Conservation (phyloP, 2,329 filamentous ascomycete species). For the Elsinoe ampelina region DNA sequence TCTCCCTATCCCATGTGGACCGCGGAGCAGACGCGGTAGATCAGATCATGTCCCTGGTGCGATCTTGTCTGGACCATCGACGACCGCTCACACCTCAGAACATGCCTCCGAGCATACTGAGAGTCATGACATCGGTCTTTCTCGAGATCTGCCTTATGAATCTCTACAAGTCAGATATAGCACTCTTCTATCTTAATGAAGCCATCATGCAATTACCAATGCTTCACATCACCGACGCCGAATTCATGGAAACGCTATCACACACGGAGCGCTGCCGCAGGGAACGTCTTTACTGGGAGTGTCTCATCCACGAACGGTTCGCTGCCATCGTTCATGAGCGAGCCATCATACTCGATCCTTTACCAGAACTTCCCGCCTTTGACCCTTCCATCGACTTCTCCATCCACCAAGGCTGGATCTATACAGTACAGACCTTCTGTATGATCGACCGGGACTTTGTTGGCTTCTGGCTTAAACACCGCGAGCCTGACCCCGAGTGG, state of each 20-base stretch:
- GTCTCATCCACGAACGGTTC: constrained; percentile 49
- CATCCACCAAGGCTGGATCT: constrained; percentile 36
- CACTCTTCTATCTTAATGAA: constrained; percentile 44
- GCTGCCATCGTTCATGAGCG: constrained; percentile 44
- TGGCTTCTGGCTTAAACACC: constrained; percentile 35
- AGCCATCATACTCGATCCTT: constrained; percentile 32
- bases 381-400: constrained; percentile 32
- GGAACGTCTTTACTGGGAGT: constrained; percentile 47
- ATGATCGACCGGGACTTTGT: constrained; percentile 39
- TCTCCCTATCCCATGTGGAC: constrained; percentile 33
- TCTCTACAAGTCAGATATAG: constrained; percentile 39
- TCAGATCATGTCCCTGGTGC: constrained; percentile 30
- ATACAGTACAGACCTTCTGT: constrained; percentile 37
- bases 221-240: constrained; percentile 35
- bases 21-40: constrained; percentile 19
- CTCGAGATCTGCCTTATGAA: constrained; percentile 45
- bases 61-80: constrained; percentile 31
- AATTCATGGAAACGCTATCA: constrained; percentile 25
- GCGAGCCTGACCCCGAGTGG: constrained; percentile 16
- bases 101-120: constrained; percentile 31
- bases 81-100: constrained; percentile 15
- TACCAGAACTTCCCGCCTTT: constrained; percentile 31
- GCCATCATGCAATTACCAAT: constrained; percentile 39
- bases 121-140: constrained; percentile 44
- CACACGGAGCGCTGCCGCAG: constrained; percentile 33